These are phyloP conservation scores for Phyllosticta citrichinensis DNA, from an alignment of 2,329 filamentous ascomycete species.

Conservation along the genomic window DNA sequence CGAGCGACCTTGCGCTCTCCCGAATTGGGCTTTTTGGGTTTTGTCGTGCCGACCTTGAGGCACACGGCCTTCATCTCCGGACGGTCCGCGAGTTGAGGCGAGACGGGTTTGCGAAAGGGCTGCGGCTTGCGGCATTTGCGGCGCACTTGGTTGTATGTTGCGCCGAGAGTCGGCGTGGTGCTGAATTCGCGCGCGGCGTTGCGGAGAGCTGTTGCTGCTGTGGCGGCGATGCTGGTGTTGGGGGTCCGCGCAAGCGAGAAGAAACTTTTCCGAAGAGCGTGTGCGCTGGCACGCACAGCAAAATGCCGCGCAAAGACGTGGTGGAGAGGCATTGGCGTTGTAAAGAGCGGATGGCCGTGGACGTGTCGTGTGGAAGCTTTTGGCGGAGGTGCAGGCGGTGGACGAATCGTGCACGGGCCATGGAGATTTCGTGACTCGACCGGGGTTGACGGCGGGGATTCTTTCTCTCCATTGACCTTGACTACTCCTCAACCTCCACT, in stretches of 20 bases:
- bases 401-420: constrained; percentile 1
- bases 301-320: constrained; percentile 2
- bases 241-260: not conserved
- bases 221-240: constrained; percentile 2
- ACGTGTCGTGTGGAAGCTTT: not conserved
- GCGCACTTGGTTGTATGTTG: constrained; percentile 41
- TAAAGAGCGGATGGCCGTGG: not conserved
- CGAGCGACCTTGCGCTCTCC: constrained; percentile 93
- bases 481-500: not conserved
- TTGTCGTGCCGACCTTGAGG: constrained; percentile 82
- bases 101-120: constrained; percentile 73
- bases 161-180: constrained; percentile 26
- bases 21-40: constrained; percentile 98
- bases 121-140: constrained; percentile 70
- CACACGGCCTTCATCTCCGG: constrained; percentile 93
- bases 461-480: not conserved
- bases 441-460: not conserved
- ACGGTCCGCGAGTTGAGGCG: constrained; percentile 67
- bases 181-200: constrained; percentile 27
- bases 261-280: not conserved
- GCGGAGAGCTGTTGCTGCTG: not conserved
- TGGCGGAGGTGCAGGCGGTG: not conserved
- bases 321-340: constrained; percentile 7
- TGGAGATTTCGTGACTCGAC: constrained; percentile 3
- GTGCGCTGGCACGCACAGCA: not conserved